These are phyloP conservation scores for Syncephalastrum monosporum DNA, from an alignment of 371 early-diverging fungal species.

Conservation along the genomic window DNA sequence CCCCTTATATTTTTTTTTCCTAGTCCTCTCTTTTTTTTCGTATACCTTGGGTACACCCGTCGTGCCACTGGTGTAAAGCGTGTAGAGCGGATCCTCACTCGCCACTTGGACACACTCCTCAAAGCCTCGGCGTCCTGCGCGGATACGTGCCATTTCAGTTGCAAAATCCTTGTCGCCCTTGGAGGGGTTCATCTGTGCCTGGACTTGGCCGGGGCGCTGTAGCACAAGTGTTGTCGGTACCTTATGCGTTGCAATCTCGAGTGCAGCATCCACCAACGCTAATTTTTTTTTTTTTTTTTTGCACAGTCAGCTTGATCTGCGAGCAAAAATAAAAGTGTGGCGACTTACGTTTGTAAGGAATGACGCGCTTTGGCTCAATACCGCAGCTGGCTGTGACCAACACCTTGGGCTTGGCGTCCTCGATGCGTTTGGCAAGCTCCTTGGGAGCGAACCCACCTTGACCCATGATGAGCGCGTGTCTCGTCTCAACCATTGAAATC, in stretches of 20 bases:
- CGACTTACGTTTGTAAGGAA: constrained; percentile 63
- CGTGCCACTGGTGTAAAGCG: constrained; percentile 90
- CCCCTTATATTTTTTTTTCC: too few relatives aligned
- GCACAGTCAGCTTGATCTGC: neutral
- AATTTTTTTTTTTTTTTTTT: constrained; percentile 20
- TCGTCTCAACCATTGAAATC: neutral
- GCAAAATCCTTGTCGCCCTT: constrained; percentile 66
- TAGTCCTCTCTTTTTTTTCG: too few relatives aligned
- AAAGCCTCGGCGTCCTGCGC: constrained; percentile 26
- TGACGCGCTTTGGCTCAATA: constrained; percentile 64
- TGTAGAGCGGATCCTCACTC: constrained; percentile 87
- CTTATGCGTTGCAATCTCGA: constrained; percentile 50
- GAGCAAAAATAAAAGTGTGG: neutral
- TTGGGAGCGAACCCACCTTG: constrained; percentile 84
- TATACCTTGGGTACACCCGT: constrained; percentile 76
- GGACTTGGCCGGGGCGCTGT: constrained; percentile 56
- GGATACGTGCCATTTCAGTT: constrained; percentile 46
- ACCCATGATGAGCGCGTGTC: constrained; percentile 1
- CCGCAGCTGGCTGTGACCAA: constrained; percentile 80
- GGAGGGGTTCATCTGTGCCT: constrained; percentile 43
- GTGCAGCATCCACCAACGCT: constrained; percentile 69
- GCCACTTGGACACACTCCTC: constrained; percentile 67
- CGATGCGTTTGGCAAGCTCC: constrained; percentile 80
- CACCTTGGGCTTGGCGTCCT: constrained; percentile 74
- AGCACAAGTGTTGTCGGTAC: constrained; percentile 57